Base-by-base conservation (phyloP, 345 rosid genomes). In the Cardamine chenopodiifolia region DNA sequence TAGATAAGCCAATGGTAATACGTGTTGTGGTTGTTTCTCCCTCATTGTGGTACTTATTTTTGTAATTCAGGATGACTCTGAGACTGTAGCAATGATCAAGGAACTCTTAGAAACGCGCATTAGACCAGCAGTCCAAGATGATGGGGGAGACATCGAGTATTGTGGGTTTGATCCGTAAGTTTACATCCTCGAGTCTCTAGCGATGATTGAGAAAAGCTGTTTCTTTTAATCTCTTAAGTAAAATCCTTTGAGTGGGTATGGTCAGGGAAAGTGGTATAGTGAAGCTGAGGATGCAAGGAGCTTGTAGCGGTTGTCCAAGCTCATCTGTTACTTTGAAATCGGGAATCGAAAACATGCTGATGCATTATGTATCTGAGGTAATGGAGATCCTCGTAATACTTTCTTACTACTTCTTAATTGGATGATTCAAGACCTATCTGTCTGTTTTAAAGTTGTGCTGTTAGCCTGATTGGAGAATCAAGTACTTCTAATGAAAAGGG, bases 231-330 rank as follows among this genome's bases (percentile, higher is more conserved):
- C 9, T 68, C n/a, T 29, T 0, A 57, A 67, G 19, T 74, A 34
- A 56, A 45, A 12, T 8, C 9, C 0, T 66, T 25, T 47, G 40
- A 50, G n/a, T 47, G 64, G 49, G 32, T 76, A 78, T 57, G 66
- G 64, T 5, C 56, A 94, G 97, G 53, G 97, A 95, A 67, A 95
- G 92, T 7, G 97, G 97, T 59, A 70, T 87, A 61, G 97, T 95
- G 53, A 95, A 88, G 78, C 81, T 95, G 83, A 78, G 81, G 75
- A 92, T 95, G 99, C 97, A 94, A 83, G 97, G 97, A 79, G 97
- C 97, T 26, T 94, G 98, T 79, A 94, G 98, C 52, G 99, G 99
- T 64, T 95, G 99, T 81, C 99, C 97, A 17, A 94, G 97, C 69
- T 95, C 97, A 61, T 85, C 99, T 20, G 97, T 95, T 75, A 95